A percentile compares a stretch with the other conserved stretches of the same genome.
Conservation (phyloP, 2,329 filamentous ascomycete genomes). For the Parastagonospora avenae region DNA sequence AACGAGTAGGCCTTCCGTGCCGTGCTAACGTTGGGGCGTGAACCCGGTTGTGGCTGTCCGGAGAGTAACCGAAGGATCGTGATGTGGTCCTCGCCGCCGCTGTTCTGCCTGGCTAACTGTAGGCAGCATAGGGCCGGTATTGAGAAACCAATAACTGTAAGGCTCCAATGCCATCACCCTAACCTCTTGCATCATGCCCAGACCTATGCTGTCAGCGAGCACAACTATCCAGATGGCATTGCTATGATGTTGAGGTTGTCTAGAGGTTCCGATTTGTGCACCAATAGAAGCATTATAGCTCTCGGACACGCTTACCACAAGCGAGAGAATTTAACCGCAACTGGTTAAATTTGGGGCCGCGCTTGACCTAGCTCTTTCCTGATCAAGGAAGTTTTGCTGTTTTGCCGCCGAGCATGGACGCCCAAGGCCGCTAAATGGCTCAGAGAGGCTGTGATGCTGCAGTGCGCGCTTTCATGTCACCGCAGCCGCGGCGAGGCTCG, state of each 20-base stretch:
- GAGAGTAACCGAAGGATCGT: slow-evolving; percentile 24
- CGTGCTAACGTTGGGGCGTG: slow-evolving; percentile 32
- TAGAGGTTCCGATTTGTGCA: slow-evolving; percentile 5
- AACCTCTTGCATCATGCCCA: slow-evolving; percentile 8
- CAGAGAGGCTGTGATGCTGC: slow-evolving; percentile 25
- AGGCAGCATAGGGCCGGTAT: slow-evolving; percentile 10
- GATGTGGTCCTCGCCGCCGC: slow-evolving; percentile 24
- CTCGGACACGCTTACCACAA: slow-evolving; percentile 8
- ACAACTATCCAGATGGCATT: slow-evolving; percentile 1
- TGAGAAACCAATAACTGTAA: slow-evolving; percentile 17
- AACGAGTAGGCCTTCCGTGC: slow-evolving; percentile 36
- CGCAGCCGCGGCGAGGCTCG: slow-evolving; percentile 33
- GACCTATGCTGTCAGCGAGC: neutral
- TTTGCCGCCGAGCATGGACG: slow-evolving; percentile 29
- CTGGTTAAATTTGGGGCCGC: slow-evolving; percentile 29
- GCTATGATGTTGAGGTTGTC: slow-evolving; percentile 13
- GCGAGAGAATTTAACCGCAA: slow-evolving; percentile 15
- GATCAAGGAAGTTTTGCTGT: slow-evolving; percentile 19
- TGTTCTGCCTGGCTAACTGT: slow-evolving; percentile 28
- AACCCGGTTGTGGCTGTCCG: slow-evolving; percentile 38
- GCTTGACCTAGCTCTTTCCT: slow-evolving; percentile 9
- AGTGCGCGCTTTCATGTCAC: slow-evolving; percentile 35
- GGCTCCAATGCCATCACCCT: slow-evolving; percentile 14
- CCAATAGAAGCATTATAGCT: slow-evolving; percentile 16
- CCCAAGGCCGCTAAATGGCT: slow-evolving; percentile 29